Evolutionary conservation across 208 protist species (phyloP), one percentile per base, ranked within the genome.

Genomic region (Tritrichomonas foetus): DNA sequence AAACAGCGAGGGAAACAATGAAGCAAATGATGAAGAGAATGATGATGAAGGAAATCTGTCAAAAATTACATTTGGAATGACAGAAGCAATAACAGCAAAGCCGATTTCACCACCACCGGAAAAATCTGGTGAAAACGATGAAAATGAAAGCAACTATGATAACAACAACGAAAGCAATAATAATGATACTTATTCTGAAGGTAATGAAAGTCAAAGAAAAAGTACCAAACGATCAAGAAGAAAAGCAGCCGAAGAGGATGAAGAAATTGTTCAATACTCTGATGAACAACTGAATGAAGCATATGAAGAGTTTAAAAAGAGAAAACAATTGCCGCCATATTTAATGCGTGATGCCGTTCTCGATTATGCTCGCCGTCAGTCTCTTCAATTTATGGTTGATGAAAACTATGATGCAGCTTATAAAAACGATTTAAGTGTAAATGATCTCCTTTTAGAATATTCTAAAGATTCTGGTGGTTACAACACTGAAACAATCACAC

Each of bases 241-340:
- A 93, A 80, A 53, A 61, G 5, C 49, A 22, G 44, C 5, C 16
- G 69, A 64, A 61, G 47, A 89, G 5, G 69, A 80, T 64, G 49
- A 93, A 89, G 16, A 93, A 22, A 64, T 78, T 64, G 69, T 69
- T 14, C 66, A 75, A 84, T 66, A 89, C 49, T 39, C 53, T 27
- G 75, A 89, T 14, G n/a, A 89, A 75, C 25, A 89, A 14, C 20
- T 84, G 5, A 36, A 89, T 14, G 39, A 41, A 72, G 75, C 53
- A 16, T 66, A 84, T 49, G 33, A 94, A 14, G 78, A 11, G 14
- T 66, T 84, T 49, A 33, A 74, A 16, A 78, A 94, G 84, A 47
- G 84, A 13, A 84, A 84, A 8, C 9, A 22, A 33, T 44, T 84
- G 1, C 74, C 74, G 33, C 41, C 74, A n/a, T 84, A 33, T 53